Conservation (phyloP, 306 rosid genomes). For the Fragaria vesca region DNA sequence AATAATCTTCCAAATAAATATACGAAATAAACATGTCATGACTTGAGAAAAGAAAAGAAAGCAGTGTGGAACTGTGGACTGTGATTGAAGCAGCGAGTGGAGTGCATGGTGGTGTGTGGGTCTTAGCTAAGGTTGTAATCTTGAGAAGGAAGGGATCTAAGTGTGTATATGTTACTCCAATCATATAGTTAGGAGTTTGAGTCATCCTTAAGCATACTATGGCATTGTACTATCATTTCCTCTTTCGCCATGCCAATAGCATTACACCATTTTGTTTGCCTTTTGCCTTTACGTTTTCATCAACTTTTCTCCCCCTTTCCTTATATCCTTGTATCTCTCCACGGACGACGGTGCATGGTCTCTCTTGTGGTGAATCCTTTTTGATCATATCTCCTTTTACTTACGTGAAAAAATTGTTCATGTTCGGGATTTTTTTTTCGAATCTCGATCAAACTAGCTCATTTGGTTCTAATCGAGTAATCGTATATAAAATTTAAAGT, state of each 20-base stretch:
- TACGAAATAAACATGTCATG: background rate
- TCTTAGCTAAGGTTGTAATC: background rate
- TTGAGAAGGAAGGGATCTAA: background rate
- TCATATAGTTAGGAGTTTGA: background rate
- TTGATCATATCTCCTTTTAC: too few relatives aligned
- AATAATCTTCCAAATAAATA: background rate
- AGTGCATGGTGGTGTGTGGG: background rate
- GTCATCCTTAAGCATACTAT: constrained; percentile 11
- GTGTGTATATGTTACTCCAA: constrained; percentile 14
- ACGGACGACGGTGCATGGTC: background rate
- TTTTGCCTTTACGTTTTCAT: background rate
- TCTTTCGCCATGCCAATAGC: background rate
- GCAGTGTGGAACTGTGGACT: background rate
- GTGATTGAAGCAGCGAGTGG: constrained; percentile 6
- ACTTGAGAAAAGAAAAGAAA: background rate
- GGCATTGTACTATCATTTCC: background rate
- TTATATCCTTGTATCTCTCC: background rate
- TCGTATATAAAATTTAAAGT: background rate
- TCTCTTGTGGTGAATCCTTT: background rate
- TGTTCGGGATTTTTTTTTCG: too few relatives aligned
- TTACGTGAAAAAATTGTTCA: background rate
- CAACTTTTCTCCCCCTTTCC: background rate
- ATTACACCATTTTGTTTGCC: background rate
- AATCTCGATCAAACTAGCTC: background rate
- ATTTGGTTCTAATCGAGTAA: background rate